A percentile compares a stretch with the other conserved stretches of the same genome.
These are phyloP conservation scores for Neurospora intermedia DNA, from an alignment of 495 filamentous ascomycete genomes.

Conservation along the genomic window DNA sequence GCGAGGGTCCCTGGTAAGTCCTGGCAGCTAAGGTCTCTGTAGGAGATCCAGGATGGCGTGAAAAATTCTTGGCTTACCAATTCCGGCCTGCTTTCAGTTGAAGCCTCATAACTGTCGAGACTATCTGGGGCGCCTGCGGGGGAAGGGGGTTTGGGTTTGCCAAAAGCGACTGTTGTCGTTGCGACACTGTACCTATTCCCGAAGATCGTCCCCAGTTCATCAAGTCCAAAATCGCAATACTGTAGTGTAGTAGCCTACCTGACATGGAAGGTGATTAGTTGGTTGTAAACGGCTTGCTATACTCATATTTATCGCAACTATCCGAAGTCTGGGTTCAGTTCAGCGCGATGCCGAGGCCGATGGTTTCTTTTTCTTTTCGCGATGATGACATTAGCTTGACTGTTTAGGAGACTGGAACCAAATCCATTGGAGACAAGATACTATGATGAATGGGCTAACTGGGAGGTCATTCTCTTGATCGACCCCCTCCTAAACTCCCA, in stretches of 20 bases:
- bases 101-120: neutral
- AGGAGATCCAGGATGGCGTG: neutral
- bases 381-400: too few relatives aligned
- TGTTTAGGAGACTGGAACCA: too few relatives aligned
- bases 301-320: neutral
- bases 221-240: neutral
- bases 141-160: neutral
- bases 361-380: neutral
- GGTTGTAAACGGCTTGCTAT: neutral
- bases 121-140: neutral
- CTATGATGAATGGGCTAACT: too few relatives aligned
- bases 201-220: neutral
- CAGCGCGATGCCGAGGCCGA: neutral
- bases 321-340: neutral
- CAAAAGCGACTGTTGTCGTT: neutral
- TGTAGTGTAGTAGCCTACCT: neutral
- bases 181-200: neutral
- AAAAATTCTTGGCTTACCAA: neutral
- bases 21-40: neutral
- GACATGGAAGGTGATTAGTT: neutral
- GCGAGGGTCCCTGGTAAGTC: neutral
- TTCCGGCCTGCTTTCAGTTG: neutral
- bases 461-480: too few relatives aligned
- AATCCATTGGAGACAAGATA: too few relatives aligned
- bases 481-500: too few relatives aligned